A percentile compares a stretch with the other conserved stretches of the same genome.
phyloP scores from a whole-genome alignment of 345 rosid genomes.

The Nephelium lappaceum region DNA sequence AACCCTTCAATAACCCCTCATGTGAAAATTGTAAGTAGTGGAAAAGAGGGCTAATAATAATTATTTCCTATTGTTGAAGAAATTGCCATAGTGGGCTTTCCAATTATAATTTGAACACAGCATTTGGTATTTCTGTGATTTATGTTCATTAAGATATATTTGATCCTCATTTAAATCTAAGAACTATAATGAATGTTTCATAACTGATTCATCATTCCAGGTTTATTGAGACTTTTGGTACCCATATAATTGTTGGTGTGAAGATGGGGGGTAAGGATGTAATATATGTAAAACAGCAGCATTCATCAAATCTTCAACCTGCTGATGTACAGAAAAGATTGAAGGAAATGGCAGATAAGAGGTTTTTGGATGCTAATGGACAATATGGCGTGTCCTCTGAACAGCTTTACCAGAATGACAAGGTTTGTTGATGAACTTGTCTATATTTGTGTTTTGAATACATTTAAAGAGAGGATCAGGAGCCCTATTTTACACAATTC shows the following conservation, averaged over 20 bases:
- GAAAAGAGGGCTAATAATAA: no score
- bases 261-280: constrained; percentile 99
- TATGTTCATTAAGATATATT: not conserved
- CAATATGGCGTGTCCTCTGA: constrained; percentile 42
- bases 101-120: not conserved
- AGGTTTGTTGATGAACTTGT: constrained; percentile 37
- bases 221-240: constrained; percentile 82
- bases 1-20: no score
- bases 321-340: constrained; percentile 76
- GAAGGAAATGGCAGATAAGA: constrained; percentile 86
- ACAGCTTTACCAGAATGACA: constrained; percentile 36
- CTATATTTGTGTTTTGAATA: not conserved
- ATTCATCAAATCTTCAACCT: constrained; percentile 73
- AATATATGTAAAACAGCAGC: constrained; percentile 77
- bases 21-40: no score
- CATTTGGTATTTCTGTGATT: not conserved
- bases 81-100: not conserved
- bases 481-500: not conserved
- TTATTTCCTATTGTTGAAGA: not conserved
- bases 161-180: not conserved
- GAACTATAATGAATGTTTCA: constrained; percentile 6
- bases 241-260: constrained; percentile 85
- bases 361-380: constrained; percentile 61
- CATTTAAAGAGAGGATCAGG: not conserved
- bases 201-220: constrained; percentile 40